A percentile compares a stretch with the other conserved stretches of the same genome.
These are phyloP conservation scores for Fusarium sp. DNA, from an alignment of 2,329 filamentous ascomycete species.

Conservation along the genomic window DNA sequence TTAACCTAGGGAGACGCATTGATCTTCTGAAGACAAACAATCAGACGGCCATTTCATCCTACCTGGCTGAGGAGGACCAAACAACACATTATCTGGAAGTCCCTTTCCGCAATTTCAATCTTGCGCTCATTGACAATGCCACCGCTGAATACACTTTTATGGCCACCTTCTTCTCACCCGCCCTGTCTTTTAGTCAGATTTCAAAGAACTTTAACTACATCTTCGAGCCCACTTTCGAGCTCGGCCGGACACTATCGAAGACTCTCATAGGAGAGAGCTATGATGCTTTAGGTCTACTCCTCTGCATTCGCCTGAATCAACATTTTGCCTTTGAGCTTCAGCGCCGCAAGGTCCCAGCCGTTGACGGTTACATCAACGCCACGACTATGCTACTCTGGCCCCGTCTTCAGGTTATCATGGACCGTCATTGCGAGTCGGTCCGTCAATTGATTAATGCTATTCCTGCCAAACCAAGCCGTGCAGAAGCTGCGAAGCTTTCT, in stretches of 20 bases:
- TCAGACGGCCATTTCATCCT: conserved; percentile 83
- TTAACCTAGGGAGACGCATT: conserved; percentile 86
- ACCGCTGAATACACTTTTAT: conserved; percentile 96
- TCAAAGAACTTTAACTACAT: conserved; percentile 87
- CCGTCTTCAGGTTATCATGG: conserved; percentile 92
- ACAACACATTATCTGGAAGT: conserved; percentile 87
- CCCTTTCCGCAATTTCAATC: conserved; percentile 93
- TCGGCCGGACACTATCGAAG: conserved; percentile 82
- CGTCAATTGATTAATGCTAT: conserved; percentile 68
- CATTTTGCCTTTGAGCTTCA: conserved; percentile 95
- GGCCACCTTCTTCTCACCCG: conserved; percentile 85
- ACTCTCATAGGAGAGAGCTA: conserved; percentile 79
- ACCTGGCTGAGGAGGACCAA: conserved; percentile 91
- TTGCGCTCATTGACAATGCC: conserved; percentile 92
- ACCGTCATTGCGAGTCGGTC: conserved; percentile 89
- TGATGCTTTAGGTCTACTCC: conserved; percentile 85
- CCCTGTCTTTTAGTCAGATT: conserved; percentile 79
- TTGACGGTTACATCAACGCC: conserved; percentile 92
- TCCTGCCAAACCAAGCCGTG: conserved; percentile 57
- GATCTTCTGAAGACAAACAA: conserved; percentile 82
- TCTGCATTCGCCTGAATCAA: conserved; percentile 95
- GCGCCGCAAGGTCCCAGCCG: conserved; percentile 86
- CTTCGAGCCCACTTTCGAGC: conserved; percentile 88
- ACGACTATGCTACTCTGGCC: conserved; percentile 98
- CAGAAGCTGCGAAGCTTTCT: conserved; percentile 70